phyloP scores from a whole-genome alignment of 805 yeast genomes.

The Ogataea philodendri region DNA sequence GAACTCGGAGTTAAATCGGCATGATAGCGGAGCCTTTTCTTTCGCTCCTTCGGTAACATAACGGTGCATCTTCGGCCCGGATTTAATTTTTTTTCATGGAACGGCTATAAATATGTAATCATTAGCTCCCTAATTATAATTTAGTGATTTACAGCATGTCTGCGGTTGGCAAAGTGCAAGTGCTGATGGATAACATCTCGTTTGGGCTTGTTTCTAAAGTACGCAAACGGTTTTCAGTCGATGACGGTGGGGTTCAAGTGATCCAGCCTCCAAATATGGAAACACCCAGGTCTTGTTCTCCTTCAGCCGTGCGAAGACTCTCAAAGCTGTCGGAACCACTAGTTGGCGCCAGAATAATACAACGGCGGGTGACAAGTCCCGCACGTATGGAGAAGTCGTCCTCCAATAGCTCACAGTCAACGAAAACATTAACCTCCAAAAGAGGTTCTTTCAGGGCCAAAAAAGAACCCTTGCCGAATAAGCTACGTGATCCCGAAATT shows the following conservation, averaged over 20 bases:
- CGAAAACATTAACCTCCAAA: too few species aligned
- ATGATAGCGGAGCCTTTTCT: conserved; percentile 2
- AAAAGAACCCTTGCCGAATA: background rate
- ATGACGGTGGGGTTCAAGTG: conserved; percentile 21
- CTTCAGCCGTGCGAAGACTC: too few species aligned
- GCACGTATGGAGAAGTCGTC: too few species aligned
- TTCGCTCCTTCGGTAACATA: conserved; percentile 6
- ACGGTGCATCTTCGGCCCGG: conserved; percentile 1
- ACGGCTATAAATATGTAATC: conserved; percentile 1
- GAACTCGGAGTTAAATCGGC: conserved; percentile 11
- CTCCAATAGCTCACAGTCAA: too few species aligned
- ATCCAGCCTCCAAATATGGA: background rate
- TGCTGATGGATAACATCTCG: conserved; percentile 15
- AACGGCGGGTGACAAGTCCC: too few species aligned
- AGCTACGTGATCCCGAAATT: too few species aligned
- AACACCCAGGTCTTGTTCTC: too few species aligned
- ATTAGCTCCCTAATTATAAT: background rate
- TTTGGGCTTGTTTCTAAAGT: conserved; percentile 20
- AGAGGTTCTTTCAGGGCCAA: too few species aligned
- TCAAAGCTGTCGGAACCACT: too few species aligned
- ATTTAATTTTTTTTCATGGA: background rate
- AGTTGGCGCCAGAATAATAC: too few species aligned
- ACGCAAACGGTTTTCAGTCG: conserved; percentile 12
- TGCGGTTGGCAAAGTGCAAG: conserved; percentile 10
- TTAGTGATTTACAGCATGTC: background rate